Evolutionary conservation across 441 rosid species (phyloP), one percentile per base, ranked within the genome.

Genomic region (Erodium chrysanthum): DNA sequence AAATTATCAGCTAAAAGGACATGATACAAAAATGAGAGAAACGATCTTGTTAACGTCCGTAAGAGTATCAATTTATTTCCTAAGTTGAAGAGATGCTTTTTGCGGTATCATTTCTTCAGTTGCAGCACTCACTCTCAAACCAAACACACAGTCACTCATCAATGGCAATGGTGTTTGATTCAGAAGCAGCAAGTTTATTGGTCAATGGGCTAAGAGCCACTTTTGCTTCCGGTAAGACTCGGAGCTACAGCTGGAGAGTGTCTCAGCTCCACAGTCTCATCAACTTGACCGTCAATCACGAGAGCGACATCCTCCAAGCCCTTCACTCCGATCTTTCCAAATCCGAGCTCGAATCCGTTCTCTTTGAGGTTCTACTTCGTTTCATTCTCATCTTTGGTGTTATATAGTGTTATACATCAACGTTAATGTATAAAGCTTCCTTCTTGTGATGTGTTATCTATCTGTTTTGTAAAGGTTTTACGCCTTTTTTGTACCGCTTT

Each of bases 281-380:
- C 59, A 87, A 67, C 82, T 73, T 89, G 79, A 67, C 81, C 33
- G 78, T 79, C 12, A 79, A 83, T 15, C 75, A 75, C 66, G 92
- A 85, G 82, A 73, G 76, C 42, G 88, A 76, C 44, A 83, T 89
- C 67, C 79, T 71, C 70, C 82, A 73, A 9, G 87, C 90, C 70
- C 92, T 89, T 66, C 78, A 71, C 42, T 72, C 77, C 11, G 96
- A 89, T 78, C 83, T 89, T 66, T 70, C 81, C 62, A 89, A 89
- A 74, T 92, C 92, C 25, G 86, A 80, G 65, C 83, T 76, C 46
- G 92, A 86, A 75, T 74, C 90, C 65, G 37, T 64, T 56, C 29
- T 89, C 67, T 87, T 73, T 48, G 96, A 89, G 92, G 92, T 88
- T n/a, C 33, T n/a, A 9, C 12, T 18, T 59, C 17, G 29, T 5